Conservation (phyloP, 192 early-diverging fungal species). For the Coemansia sp. region DNA sequence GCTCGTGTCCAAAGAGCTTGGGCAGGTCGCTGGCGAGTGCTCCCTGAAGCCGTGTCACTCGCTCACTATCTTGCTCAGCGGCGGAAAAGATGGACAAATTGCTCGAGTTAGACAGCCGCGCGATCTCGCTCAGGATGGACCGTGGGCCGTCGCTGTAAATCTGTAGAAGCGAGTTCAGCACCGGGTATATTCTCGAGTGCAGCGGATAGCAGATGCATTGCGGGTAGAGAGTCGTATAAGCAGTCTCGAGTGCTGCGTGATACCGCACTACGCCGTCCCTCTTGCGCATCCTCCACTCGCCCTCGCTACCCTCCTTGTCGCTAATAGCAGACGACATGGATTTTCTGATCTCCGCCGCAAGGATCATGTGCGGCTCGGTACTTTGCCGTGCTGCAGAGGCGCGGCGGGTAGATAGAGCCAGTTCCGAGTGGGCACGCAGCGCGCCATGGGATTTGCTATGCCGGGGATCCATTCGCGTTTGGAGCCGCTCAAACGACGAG, state of each 20-base stretch:
- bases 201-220: constrained; percentile 27
- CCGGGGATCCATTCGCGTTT: constrained; percentile 14
- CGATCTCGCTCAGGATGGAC: constrained; percentile 38
- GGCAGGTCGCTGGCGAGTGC: constrained; percentile 44
- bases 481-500: constrained; percentile 11
- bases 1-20: constrained; percentile 51
- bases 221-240: constrained; percentile 32
- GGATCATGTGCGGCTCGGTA: constrained; percentile 4
- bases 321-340: constrained; percentile 1
- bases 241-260: constrained; percentile 27
- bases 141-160: constrained; percentile 53
- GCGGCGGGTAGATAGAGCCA: background rate
- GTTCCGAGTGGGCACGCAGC: constrained; percentile 13
- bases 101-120: constrained; percentile 23
- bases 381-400: background rate
- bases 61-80: constrained; percentile 18
- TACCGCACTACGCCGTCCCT: constrained; percentile 16
- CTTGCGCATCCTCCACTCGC: constrained; percentile 19
- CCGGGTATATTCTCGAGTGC: constrained; percentile 41
- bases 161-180: constrained; percentile 44
- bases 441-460: constrained; percentile 27
- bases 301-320: constrained; percentile 9
- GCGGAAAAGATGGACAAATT: constrained; percentile 9
- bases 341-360: constrained; percentile 6
- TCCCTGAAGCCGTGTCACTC: constrained; percentile 19